Percentiles rank a stretch among this genome's conserved stretches.
Evolutionary conservation across 2,329 filamentous ascomycete species (phyloP).

Genomic region (Fusarium tupiense): DNA sequence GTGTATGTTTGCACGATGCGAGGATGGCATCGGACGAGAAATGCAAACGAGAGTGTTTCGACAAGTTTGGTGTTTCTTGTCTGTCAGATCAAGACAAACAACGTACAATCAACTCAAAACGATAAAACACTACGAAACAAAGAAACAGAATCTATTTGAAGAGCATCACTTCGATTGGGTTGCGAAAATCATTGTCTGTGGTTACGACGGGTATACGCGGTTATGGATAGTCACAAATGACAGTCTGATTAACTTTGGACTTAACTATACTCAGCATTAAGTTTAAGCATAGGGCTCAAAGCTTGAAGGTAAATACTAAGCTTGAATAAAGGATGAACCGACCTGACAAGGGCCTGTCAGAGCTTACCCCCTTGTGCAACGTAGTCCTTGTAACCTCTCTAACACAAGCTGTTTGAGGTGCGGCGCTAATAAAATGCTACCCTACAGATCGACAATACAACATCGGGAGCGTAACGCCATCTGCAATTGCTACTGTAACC

Average conservation of each 20-base stretch:
- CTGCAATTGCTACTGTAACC: neutral
- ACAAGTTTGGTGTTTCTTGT: conserved; percentile 14
- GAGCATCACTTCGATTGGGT: neutral
- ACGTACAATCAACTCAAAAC: neutral
- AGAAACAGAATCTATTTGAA: neutral
- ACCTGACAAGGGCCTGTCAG: conserved; percentile 9
- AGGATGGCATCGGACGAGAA: conserved; percentile 1
- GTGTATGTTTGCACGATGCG: neutral
- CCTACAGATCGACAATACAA: conserved; percentile 3
- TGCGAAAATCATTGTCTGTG: neutral
- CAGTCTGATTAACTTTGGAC: neutral
- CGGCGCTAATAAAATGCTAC: conserved; percentile 2
- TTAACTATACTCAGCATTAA: neutral
- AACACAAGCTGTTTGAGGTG: conserved; percentile 14
- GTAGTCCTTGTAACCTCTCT: neutral
- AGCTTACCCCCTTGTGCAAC: conserved; percentile 1
- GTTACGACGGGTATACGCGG: neutral
- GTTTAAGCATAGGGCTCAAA: conserved; percentile 7
- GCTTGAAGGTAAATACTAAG: neutral
- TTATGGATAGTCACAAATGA: neutral
- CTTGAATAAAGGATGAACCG: neutral
- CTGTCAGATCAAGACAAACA: neutral
- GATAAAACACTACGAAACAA: neutral
- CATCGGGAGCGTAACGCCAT: neutral
- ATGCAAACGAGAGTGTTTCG: conserved; percentile 20